Base-by-base conservation (phyloP, 2,329 filamentous ascomycete species). In the Pseudocercospora vitis region DNA sequence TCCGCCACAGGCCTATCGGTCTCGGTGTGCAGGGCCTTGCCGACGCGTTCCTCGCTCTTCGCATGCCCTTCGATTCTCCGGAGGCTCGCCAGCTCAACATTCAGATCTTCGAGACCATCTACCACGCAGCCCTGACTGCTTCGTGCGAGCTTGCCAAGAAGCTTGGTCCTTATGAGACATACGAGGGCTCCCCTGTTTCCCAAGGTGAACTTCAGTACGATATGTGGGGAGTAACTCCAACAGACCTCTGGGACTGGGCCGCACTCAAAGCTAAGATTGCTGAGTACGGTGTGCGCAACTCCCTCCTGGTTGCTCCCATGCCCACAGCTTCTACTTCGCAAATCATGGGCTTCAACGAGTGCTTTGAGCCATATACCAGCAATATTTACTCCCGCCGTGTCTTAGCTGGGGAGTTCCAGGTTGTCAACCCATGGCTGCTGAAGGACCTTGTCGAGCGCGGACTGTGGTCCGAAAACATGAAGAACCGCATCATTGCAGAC, bases 311-410 rank as follows among this genome's bases (percentile, higher is more conserved):
- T 65, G 94, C 94, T 3, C 94, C 94, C 57, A 99, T 99, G 94
- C 94, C 94, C 21, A 99, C 94, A 68, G 94, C 94, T 53, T 94
- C 88, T 60, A 99, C 94, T 31, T 96, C 90, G 56, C 94, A 99
- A 78, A 99, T 99, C 71, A 81, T 99, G 65, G 94, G 94, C 67
- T 95, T 96, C 82, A 99, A 99, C 73, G 94, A 99, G 78, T 99
- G 94, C 81, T 99, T 99, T 72, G 94, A 99, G 81, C 94, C 94
- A 33, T 99, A 99, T 79, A 99, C 94, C 3, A 97, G 92, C 65
- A 99, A 99, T 81, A 99, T 99, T 74, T 99, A 99, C 81, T 95
- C 92, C 65, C 92, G 94, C 61, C 92, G 94, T 81, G 94, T 99
- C 52, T 81, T 99, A 66, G 94, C 94, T 64, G 94, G 94, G 66